Evolutionary conservation across 306 rosid species (phyloP).

Genomic region (Sesbania bispinosa): DNA sequence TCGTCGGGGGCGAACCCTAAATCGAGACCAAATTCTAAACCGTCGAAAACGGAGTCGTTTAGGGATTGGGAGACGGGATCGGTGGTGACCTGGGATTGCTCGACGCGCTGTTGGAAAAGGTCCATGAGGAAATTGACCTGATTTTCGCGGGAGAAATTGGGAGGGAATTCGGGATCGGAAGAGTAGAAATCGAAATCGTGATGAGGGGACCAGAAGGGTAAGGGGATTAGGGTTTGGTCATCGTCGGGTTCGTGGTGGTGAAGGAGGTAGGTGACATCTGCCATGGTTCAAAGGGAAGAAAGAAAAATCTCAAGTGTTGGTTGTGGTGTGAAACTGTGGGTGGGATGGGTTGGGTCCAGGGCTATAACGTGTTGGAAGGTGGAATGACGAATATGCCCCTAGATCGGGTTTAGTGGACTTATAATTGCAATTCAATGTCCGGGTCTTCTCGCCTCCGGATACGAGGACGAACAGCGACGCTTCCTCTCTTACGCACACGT

Average conservation of each 20-base stretch:
- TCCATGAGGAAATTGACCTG: slow-evolving; percentile 78
- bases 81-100: slow-evolving; percentile 55
- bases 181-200: slow-evolving; percentile 37
- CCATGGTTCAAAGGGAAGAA: slow-evolving; percentile 29
- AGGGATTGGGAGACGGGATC: slow-evolving; percentile 35
- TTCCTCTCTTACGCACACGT: slow-evolving; percentile 22
- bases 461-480: slow-evolving; percentile 1
- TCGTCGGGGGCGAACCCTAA: slow-evolving; percentile 25
- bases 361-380: background rate
- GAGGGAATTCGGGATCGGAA: slow-evolving; percentile 44
- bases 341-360: background rate
- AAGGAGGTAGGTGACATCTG: slow-evolving; percentile 45
- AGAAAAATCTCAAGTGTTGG: background rate
- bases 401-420: background rate
- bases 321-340: background rate
- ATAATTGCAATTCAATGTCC: background rate
- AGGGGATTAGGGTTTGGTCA: slow-evolving; percentile 34
- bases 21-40: slow-evolving; percentile 41
- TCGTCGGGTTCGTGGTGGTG: slow-evolving; percentile 41
- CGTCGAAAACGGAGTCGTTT: slow-evolving; percentile 48
- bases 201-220: slow-evolving; percentile 24
- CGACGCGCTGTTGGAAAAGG: slow-evolving; percentile 86
- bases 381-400: slow-evolving; percentile 24
- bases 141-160: slow-evolving; percentile 41
- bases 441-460: background rate